phyloP scores from a whole-genome alignment of 345 rosid species.

The Eucalyptus globulus region DNA sequence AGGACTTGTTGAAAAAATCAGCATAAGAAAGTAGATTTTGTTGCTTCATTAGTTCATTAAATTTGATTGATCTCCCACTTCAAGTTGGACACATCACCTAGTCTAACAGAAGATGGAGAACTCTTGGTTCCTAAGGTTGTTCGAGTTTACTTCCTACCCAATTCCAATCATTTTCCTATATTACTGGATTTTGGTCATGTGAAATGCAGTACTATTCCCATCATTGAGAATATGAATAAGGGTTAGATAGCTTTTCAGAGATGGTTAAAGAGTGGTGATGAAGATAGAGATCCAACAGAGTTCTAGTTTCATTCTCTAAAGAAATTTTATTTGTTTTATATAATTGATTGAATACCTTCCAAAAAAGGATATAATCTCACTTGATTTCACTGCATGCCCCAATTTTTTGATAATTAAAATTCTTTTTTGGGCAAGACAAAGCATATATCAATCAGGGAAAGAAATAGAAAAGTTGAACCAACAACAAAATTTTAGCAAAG shows the following conservation, averaged over 20 bases:
- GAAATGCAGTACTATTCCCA: neutral
- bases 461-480: neutral
- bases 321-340: neutral
- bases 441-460: neutral
- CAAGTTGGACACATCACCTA: neutral
- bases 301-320: neutral
- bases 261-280: neutral
- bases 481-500: neutral
- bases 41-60: neutral
- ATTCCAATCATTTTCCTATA: neutral
- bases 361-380: neutral
- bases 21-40: neutral
- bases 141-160: neutral
- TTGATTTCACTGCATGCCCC: neutral
- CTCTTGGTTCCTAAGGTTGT: neutral
- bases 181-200: neutral
- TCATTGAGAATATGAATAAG: neutral
- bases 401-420: neutral
- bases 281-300: neutral
- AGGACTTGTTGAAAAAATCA: neutral
- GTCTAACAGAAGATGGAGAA: neutral
- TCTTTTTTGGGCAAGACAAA: neutral
- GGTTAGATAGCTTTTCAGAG: neutral
- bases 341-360: neutral
- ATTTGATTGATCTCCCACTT: neutral